A percentile compares a stretch with the other conserved stretches of the same genome.
phyloP scores from a whole-genome alignment of 805 yeast genomes.

The Ogataea saltuana region DNA sequence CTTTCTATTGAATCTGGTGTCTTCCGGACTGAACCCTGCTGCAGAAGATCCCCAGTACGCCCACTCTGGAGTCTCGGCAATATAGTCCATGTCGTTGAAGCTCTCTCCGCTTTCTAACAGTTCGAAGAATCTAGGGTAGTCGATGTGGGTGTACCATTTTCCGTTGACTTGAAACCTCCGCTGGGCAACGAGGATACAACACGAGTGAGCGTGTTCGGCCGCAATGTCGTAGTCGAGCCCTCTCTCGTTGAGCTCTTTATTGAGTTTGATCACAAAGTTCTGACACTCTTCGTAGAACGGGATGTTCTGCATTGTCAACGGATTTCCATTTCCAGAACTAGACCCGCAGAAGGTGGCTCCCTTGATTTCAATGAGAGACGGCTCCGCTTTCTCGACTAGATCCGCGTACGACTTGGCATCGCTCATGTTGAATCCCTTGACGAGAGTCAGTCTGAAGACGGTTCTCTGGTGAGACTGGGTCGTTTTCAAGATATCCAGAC shows the following conservation, averaged over 20 bases:
- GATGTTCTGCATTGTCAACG: constrained; percentile 91
- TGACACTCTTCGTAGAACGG: constrained; percentile 93
- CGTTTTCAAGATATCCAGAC: constrained; percentile 76
- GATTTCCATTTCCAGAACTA: constrained; percentile 78
- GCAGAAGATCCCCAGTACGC: constrained; percentile 83
- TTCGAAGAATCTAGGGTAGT: constrained; percentile 74
- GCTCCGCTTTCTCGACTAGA: constrained; percentile 75
- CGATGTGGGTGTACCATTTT: constrained; percentile 87
- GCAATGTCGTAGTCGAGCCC: constrained; percentile 80
- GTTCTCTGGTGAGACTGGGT: constrained; percentile 82
- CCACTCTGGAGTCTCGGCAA: constrained; percentile 83
- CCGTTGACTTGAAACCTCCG: constrained; percentile 66
- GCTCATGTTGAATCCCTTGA: constrained; percentile 87
- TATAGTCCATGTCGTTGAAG: constrained; percentile 79
- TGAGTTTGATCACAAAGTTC: constrained; percentile 64
- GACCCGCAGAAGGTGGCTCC: constrained; percentile 97
- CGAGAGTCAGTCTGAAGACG: constrained; percentile 85
- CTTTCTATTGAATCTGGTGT: constrained; percentile 65
- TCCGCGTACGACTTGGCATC: constrained; percentile 84
- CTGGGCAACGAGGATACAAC: constrained; percentile 85
- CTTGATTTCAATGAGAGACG: constrained; percentile 87
- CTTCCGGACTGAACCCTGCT: constrained; percentile 90
- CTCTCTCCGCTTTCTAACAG: constrained; percentile 60
- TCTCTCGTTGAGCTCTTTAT: constrained; percentile 59
- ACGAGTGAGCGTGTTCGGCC: constrained; percentile 94